Evolutionary conservation across 331 rosid species (phyloP).

Genomic region (Telfairia occidentalis): DNA sequence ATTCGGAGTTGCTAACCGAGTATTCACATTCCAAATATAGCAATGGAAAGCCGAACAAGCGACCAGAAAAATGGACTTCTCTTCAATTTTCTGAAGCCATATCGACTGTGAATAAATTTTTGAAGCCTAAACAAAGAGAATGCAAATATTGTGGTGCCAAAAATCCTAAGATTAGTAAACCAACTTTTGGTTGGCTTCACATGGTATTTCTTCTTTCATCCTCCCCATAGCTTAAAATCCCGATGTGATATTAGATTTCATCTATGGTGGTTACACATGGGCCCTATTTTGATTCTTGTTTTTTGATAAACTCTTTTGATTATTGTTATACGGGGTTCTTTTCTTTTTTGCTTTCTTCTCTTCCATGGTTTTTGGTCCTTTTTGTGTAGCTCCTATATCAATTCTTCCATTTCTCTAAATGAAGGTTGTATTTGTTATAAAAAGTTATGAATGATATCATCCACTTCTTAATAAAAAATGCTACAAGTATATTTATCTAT

Average conservation of each 20-base stretch:
- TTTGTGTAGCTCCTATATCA: neutral
- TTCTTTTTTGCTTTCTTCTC: neutral
- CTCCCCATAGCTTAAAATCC: slow-evolving; percentile 11
- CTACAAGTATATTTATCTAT: neutral
- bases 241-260: neutral
- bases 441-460: neutral
- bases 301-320: neutral
- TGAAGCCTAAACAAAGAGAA: slow-evolving; percentile 10
- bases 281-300: neutral
- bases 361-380: neutral
- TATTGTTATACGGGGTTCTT: neutral
- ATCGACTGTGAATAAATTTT: slow-evolving; percentile 39
- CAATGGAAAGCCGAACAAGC: slow-evolving; percentile 14
- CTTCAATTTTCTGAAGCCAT: slow-evolving; percentile 64
- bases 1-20: slow-evolving; percentile 16
- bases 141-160: slow-evolving; percentile 36
- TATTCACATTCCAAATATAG: slow-evolving; percentile 16
- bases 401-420: neutral
- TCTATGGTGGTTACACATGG: neutral
- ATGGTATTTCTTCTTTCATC: slow-evolving; percentile 33
- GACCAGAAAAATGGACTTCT: slow-evolving; percentile 54
- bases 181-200: slow-evolving; percentile 74
- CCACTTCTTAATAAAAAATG: neutral
- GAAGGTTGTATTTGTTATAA: neutral
- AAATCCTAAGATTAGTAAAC: slow-evolving; percentile 51